Evolutionary conservation across 2,329 filamentous ascomycete genomes (phyloP), one percentile per base, ranked within the genome.

Genomic region (Tolypocladium tropicale): DNA sequence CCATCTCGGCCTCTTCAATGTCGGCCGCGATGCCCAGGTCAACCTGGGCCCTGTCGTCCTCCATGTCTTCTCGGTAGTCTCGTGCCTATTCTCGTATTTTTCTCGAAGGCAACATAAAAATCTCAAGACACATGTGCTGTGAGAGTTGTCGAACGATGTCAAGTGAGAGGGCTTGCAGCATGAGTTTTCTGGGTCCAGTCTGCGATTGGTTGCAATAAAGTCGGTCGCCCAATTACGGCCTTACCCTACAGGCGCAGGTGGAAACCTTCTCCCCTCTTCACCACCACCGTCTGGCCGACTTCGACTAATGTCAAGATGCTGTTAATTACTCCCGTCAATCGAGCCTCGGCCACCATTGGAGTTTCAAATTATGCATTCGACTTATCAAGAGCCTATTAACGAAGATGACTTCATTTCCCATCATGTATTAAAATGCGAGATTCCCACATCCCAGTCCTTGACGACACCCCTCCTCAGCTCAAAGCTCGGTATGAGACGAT

Each of bases 11-110:
- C 58, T 74, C 78, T 60, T 85, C 84, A 43, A 87, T 83, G 61
- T 88, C 83, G 53, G 82, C 79, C 14, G 84, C 84, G 46, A 88
- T 78, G 57, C 88, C 88, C 32, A 93, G 73, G 65, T 91, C 87
- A 34, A 84, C 81, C 59, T 83, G 77, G 34, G 80, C 83, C 62
- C 89, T 77, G 67, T 93, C 89, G 63, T 89, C 84, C 68, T 93
- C 89, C 89, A 93, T 93, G 10, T 30, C 49, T 49, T 37, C 33
- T 37, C 1, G 14, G 6, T 36, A 10, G 25, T 18, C 16, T 18
- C 28, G 10, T 21, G 9, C 16, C 18, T 32, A 30, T 50, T 21
- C 18, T 18, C 46, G 4, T 7, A n/a, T 21, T n/a, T 21, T 6
- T 21, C 16, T 21, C 28, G 10, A 28, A n/a, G 18, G n/a, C 30